Evolutionary conservation across 768 basidiomycete genomes (phyloP).

Genomic region (Podaxis carcinomalis): DNA sequence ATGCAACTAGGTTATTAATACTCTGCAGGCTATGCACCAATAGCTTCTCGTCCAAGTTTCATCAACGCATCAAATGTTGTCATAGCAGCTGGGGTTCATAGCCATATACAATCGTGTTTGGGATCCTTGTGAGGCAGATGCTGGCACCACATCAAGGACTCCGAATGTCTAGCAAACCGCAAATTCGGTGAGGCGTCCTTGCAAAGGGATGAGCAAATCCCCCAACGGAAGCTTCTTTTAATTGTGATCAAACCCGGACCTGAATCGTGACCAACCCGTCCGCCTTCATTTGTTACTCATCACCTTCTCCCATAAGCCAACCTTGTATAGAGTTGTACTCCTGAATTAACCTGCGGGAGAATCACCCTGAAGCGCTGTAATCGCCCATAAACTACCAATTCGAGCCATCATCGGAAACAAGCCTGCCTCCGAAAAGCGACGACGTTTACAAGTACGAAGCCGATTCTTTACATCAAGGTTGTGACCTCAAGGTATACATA

Average conservation of each 20-base stretch:
- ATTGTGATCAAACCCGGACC: constrained; percentile 1
- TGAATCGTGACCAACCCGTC: not conserved
- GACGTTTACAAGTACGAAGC: not conserved
- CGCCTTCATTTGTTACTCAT: constrained; percentile 1
- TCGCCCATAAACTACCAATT: not conserved
- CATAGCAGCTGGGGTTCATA: constrained; percentile 9
- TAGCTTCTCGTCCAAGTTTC: constrained; percentile 10
- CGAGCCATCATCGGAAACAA: not conserved
- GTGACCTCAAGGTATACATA: not conserved
- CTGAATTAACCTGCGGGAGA: constrained; percentile 11
- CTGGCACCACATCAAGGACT: not conserved
- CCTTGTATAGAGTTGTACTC: constrained; percentile 9
- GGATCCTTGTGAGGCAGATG: not conserved
- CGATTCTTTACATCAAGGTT: not conserved
- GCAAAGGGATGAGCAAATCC: constrained; percentile 1
- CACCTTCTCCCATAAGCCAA: constrained; percentile 8
- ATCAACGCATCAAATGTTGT: constrained; percentile 12
- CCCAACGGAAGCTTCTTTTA: constrained; percentile 7
- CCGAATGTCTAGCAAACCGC: not conserved
- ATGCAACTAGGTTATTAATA: constrained; percentile 5
- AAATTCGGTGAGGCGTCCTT: not conserved
- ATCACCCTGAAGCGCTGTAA: not conserved
- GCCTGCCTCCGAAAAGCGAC: not conserved
- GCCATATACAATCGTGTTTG: not conserved
- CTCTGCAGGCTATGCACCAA: constrained; percentile 10